Evolutionary conservation across 108 stramenopile genomes (phyloP), one percentile per base, ranked within the genome.

Genomic region (Asterionellopsis glacialis): DNA sequence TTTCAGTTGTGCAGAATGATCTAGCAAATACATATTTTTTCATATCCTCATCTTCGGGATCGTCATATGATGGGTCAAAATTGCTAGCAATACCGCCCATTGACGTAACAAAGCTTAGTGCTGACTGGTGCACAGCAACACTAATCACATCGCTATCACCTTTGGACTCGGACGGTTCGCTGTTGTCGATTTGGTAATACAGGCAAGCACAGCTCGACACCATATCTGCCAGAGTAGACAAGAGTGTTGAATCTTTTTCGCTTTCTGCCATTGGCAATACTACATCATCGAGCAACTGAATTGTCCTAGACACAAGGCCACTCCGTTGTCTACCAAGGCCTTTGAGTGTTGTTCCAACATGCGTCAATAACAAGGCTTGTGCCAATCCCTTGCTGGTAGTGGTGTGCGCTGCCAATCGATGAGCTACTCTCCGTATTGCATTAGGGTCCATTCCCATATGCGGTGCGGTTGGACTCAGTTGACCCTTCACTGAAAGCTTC

Each of bases 71-170:
- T 14, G 61, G 57, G 41, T 81, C 75, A 54, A 76, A 81, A 23
- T 65, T 73, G 42, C 77, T 65, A 11, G 77, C 85, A 51, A 88
- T 75, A 0, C 55, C 63, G 27, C 83, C 90, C 39, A 92, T 65
- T 28, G 81, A 70, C 11, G 56, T 51, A 10, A 87, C 62, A 24
- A 92, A 71, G 38, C 85, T 85, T 25, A 58, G 68, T 7, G 87
- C 75, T 18, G 79, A 68, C 16, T 64, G 26, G 28, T 92, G 83
- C 1, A 87, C 45, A 6, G 63, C 58, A 12, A 54, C 47, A 51
- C 86, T 84, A 5, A 84, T 67, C 13, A 16, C 60, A 45, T 57
- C 33, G 47, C 55, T 22, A 57, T 69, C 57, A 1, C 47, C 51
- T 18, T 26, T 6, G 14, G 47, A 22, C 16, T 24, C 24, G 9